Percentiles rank a stretch among this genome's conserved stretches.
Conservation (phyloP, 805 yeast genomes). For the Candida bentonensis region DNA sequence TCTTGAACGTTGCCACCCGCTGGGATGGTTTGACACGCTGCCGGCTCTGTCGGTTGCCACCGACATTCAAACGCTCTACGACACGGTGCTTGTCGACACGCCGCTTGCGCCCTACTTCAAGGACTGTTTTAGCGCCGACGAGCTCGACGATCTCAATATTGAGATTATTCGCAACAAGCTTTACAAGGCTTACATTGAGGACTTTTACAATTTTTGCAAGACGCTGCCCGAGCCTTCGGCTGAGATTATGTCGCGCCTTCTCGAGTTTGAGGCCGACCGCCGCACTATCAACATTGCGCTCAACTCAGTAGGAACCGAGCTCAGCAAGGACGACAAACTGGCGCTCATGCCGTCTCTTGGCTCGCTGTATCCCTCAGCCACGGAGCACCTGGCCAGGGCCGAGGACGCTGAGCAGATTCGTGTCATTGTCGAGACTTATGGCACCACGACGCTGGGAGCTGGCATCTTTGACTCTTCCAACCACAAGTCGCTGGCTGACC, state of each 20-base stretch:
- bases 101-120: constrained; percentile 96
- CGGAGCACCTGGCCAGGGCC: constrained; percentile 51
- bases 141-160: constrained; percentile 87
- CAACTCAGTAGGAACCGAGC: constrained; percentile 75
- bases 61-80: constrained; percentile 84
- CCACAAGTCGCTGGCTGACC: constrained; percentile 72
- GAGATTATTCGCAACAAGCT: constrained; percentile 86
- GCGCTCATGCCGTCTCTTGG: constrained; percentile 74
- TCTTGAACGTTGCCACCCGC: constrained; percentile 82
- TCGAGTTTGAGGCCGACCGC: constrained; percentile 89
- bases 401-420: constrained; percentile 83
- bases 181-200: constrained; percentile 87
- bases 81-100: constrained; percentile 86
- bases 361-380: constrained; percentile 55
- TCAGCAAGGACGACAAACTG: constrained; percentile 57
- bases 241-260: constrained; percentile 64
- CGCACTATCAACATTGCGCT: constrained; percentile 83
- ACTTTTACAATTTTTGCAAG: constrained; percentile 55
- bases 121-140: constrained; percentile 74
- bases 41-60: constrained; percentile 93
- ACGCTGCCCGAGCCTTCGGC: constrained; percentile 62
- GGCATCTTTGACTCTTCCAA: constrained; percentile 33
- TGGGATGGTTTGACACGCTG: constrained; percentile 97
- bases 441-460: constrained; percentile 16
- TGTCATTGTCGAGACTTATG: constrained; percentile 17